Base-by-base conservation (phyloP, 2,329 filamentous ascomycete genomes). In the Curvularia verruculosa region DNA sequence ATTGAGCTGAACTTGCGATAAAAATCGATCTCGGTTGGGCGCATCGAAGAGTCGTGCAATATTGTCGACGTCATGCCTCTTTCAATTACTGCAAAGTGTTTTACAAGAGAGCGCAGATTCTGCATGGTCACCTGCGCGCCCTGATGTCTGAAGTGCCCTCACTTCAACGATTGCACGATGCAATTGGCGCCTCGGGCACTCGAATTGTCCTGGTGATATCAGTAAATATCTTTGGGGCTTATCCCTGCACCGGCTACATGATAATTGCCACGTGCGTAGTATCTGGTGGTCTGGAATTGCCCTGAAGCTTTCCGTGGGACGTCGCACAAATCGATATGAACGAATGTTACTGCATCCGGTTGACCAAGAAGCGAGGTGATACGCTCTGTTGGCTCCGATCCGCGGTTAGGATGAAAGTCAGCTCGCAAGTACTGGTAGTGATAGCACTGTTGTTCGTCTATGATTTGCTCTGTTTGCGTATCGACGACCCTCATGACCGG, bases 211-310 rank as follows among this genome's bases (percentile, higher is more conserved):
- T 6, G 39, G 34, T 48, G 34, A 55, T 54, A 41, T 56, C 48
- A 54, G 51, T 26, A 10, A 40, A 21, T 2, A 36, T 12, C 9
- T 28, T 49, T 28, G 10, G 5, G 26, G 21, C 18, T 29, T 26
- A 12, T 40, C 3, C 21, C 31, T 50, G 49, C 19, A 23, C 24
- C 28, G 21, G 44, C 36, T 58, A 48, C 53, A 49, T 45, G 40
- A 29, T 46, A 21, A 12, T 51, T n/a, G 52, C 54, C 64, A 65
- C 52, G 56, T 63, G 57, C 56, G 8, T 48, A 49, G 39, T 46
- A 41, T 43, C 48, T 26, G 44, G 54, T 60, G 55, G 48, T 48
- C 39, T 46, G 34, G 10, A 47, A 18, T 31, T 12, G 37, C 41
- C 36, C 37, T 15, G 26, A n/a, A 10, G 12, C 36, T 45, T 24